These are phyloP conservation scores for Podaxis sp. DNA, from an alignment of 768 basidiomycete species.

Conservation along the genomic window DNA sequence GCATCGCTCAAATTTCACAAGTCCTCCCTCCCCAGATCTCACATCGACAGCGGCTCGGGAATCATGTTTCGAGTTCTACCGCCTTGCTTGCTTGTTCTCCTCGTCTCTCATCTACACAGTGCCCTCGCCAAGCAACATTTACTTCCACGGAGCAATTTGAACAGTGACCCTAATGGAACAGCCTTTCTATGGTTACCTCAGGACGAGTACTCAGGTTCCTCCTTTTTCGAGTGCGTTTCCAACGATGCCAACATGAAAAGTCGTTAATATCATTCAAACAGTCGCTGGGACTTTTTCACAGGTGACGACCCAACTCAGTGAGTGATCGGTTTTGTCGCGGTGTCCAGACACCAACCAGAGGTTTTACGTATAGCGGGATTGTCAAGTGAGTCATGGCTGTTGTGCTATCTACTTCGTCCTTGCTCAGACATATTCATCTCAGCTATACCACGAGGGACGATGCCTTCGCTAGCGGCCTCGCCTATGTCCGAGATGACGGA, in stretches of 20 bases:
- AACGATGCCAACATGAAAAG: not conserved
- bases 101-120: slow-evolving; percentile 9
- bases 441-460: slow-evolving; percentile 62
- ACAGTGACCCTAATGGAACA: slow-evolving; percentile 45
- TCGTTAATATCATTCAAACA: slow-evolving; percentile 23
- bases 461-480: slow-evolving; percentile 55
- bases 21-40: not conserved
- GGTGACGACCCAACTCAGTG: slow-evolving; percentile 69
- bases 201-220: slow-evolving; percentile 64
- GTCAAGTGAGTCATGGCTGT: slow-evolving; percentile 54
- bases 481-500: slow-evolving; percentile 55
- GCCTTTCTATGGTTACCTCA: slow-evolving; percentile 65
- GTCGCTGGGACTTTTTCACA: slow-evolving; percentile 61
- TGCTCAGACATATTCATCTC: not conserved
- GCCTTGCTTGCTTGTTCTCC: slow-evolving; percentile 8
- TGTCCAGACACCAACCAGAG: slow-evolving; percentile 16
- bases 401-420: not conserved
- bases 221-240: slow-evolving; percentile 67
- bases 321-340: slow-evolving; percentile 22
- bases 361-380: slow-evolving; percentile 49
- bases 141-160: slow-evolving; percentile 29
- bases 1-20: not conserved
- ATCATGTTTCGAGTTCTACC: slow-evolving; percentile 10
- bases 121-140: slow-evolving; percentile 1
- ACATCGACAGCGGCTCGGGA: not conserved